A percentile compares a stretch with the other conserved stretches of the same genome.
These are phyloP conservation scores for Ligustrum vulgare DNA, from an alignment of 257 asterid species.

Conservation along the genomic window DNA sequence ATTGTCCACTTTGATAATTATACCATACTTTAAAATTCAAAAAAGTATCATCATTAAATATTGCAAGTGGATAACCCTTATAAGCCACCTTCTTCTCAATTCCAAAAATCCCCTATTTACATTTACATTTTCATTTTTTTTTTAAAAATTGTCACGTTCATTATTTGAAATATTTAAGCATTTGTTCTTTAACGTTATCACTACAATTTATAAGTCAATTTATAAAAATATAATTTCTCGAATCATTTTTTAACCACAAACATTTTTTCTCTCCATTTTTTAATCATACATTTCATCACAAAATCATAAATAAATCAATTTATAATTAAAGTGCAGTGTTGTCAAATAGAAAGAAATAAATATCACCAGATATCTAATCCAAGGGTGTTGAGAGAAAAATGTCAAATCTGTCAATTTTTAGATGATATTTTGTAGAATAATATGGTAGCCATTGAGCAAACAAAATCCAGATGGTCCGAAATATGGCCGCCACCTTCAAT, in stretches of 20 bases:
- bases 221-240: no score
- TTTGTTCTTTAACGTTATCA: no score
- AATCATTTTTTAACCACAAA: no score
- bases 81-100: conserved; percentile 56
- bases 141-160: no score
- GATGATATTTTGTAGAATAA: not conserved
- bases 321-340: no score
- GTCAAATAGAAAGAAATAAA: no score
- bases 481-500: conserved; percentile 26
- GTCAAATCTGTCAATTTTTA: not conserved
- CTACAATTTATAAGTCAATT: no score
- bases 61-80: conserved; percentile 39
- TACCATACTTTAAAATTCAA: conserved; percentile 18
- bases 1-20: conserved; percentile 43
- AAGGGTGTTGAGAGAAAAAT: not conserved
- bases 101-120: conserved; percentile 26
- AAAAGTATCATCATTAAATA: conserved; percentile 30
- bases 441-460: conserved; percentile 29
- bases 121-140: no score
- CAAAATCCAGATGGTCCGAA: conserved; percentile 30
- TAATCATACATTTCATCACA: no score
- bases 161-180: no score
- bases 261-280: no score
- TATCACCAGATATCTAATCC: not conserved
- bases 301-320: no score